A percentile compares a stretch with the other conserved stretches of the same genome.
Evolutionary conservation across 495 filamentous ascomycete species (phyloP).

Genomic region (Niebla homalea): DNA sequence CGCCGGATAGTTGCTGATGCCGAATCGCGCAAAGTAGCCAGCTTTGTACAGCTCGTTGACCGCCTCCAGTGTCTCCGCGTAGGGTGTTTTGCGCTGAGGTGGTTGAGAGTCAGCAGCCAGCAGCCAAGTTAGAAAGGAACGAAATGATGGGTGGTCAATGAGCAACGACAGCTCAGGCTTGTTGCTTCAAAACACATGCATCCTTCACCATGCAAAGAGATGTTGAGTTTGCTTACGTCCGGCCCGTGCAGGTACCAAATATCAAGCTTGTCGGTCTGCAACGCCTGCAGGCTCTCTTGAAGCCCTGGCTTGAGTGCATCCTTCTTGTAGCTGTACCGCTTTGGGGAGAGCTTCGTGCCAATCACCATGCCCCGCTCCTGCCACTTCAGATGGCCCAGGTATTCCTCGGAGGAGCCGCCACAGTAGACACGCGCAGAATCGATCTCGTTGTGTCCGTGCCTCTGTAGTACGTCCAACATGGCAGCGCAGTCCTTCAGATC

Average conservation of each 20-base stretch:
- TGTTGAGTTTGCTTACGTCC: too few species aligned
- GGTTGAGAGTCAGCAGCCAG: too few species aligned
- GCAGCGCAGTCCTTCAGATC: slow-evolving; percentile 16
- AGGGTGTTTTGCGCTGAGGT: slow-evolving; percentile 32
- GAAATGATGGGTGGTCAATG: too few species aligned
- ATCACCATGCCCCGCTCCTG: slow-evolving; percentile 34
- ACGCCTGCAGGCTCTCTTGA: slow-evolving; percentile 26
- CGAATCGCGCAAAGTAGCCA: slow-evolving; percentile 34
- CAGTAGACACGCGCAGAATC: slow-evolving; percentile 45
- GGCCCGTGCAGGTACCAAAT: slow-evolving; percentile 41
- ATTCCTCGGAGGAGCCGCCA: slow-evolving; percentile 35
- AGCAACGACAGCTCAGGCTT: too few species aligned
- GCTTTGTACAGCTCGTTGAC: slow-evolving; percentile 35
- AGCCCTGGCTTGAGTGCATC: slow-evolving; percentile 23
- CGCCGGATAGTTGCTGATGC: slow-evolving; percentile 36
- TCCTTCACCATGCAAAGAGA: too few species aligned
- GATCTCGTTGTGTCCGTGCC: slow-evolving; percentile 40
- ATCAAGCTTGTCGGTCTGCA: slow-evolving; percentile 34
- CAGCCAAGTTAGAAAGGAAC: too few species aligned
- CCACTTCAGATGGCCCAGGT: slow-evolving; percentile 34
- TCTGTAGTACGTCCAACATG: slow-evolving; percentile 41
- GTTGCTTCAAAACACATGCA: too few species aligned
- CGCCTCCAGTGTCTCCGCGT: slow-evolving; percentile 33
- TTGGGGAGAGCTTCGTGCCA: slow-evolving; percentile 40
- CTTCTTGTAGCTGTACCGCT: slow-evolving; percentile 2